Percentiles rank a stretch among this genome's conserved stretches.
Conservation (phyloP, 1,139 yeast species). For the Zygosaccharomyces sapae region DNA sequence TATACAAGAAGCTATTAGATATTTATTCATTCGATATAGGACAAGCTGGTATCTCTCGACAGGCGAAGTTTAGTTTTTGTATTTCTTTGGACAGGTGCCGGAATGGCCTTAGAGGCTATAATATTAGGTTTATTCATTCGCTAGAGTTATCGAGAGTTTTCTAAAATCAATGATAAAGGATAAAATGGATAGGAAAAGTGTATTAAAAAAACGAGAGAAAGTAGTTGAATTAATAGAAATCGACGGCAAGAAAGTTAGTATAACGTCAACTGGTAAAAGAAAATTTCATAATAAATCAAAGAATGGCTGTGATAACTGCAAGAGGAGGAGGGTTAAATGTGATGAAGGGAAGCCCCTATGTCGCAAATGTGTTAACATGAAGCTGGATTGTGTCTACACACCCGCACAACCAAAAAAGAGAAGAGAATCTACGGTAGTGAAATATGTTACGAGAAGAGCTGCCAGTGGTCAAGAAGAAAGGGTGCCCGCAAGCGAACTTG, state of each 20-base stretch:
- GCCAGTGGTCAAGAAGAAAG: conserved; percentile 14
- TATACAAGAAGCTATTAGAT: conserved; percentile 1
- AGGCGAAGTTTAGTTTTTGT: neutral
- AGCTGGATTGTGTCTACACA: conserved; percentile 65
- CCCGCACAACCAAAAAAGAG: conserved; percentile 26
- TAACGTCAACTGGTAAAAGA: conserved; percentile 48
- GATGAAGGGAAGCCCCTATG: conserved; percentile 86
- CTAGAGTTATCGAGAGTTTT: neutral
- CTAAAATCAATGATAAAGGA: neutral
- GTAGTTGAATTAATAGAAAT: conserved; percentile 35
- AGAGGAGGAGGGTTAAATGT: conserved; percentile 83
- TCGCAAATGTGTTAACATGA: conserved; percentile 71
- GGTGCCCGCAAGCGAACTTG: conserved; percentile 10
- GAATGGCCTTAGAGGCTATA: neutral
- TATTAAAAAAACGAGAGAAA: conserved; percentile 22
- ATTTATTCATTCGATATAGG: neutral
- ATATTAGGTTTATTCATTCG: neutral
- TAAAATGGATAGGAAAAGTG: conserved; percentile 6
- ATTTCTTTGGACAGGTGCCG: neutral
- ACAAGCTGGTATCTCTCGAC: neutral
- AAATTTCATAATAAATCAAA: conserved; percentile 84
- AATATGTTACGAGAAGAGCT: conserved; percentile 18
- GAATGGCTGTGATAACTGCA: conserved; percentile 85
- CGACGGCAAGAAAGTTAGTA: conserved; percentile 40
- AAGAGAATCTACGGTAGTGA: conserved; percentile 16